Evolutionary conservation across 169 alveolate species (phyloP), one percentile per base, ranked within the genome.

Genomic region (Cyclospora cayetanensis): DNA sequence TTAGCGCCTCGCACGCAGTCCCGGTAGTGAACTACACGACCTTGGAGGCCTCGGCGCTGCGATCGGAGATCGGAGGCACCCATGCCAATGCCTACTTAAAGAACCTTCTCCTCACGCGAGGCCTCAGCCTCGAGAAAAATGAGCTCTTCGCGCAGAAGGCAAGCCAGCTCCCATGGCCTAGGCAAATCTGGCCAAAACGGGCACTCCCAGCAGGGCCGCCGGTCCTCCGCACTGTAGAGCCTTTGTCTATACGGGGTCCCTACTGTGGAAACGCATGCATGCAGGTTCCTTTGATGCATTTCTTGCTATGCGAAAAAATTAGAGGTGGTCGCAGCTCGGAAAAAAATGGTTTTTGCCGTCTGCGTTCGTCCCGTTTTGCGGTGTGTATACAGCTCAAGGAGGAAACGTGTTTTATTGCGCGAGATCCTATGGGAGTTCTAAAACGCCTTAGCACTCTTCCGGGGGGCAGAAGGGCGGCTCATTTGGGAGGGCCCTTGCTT

Each of bases 81-180:
- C 93, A 93, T 25, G 94, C 96, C 42, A 96, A 96, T 90, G 93
- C 97, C 0, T 93, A 95, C 83, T 93, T 96, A 70, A 96, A 96
- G 80, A 96, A 95, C 91, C 83, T 94, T 2, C 87, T 95, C 25
- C 94, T 97, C 1, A 80, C 95, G 63, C 95, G 97, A 66, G 95
- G 96, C n/a, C 79, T 95, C 46, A 93, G 96, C 74, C 87, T 96
- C 82, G 97, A 96, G 90, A 95, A 95, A 70, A 96, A 96, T 92
- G 98, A 96, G 87, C 93, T 96, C 39, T 91, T 96, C 22, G 97
- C 95, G 2, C 98, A 96, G 86, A 97, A 95, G 68, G 94, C 68
- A 63, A 39, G 84, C n/a, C 4, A 27, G 50, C n/a, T n/a, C n/a
- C n/a, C n/a, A n/a, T n/a, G n/a, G n/a, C n/a, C n/a, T n/a, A n/a